phyloP scores from a whole-genome alignment of 2,329 filamentous ascomycete genomes.

The Exophiala sideris region DNA sequence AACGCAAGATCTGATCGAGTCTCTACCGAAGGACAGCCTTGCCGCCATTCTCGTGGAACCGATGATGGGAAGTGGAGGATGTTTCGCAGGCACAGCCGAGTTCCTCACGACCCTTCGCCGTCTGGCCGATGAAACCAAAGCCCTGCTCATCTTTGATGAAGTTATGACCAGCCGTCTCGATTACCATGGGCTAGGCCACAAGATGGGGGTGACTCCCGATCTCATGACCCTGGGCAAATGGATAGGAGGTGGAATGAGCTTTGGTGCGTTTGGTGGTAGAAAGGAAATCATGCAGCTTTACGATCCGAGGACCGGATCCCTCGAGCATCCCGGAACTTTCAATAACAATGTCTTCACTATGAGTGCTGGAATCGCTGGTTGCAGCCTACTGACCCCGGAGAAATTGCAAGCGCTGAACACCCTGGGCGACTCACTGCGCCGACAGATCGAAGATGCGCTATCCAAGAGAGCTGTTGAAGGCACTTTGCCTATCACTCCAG shows the following conservation, averaged over 20 bases:
- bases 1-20: conserved; percentile 44
- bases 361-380: conserved; percentile 49
- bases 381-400: conserved; percentile 24
- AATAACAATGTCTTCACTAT: conserved; percentile 66
- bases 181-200: conserved; percentile 48
- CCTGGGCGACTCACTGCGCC: conserved; percentile 30
- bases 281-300: conserved; percentile 58
- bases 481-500: conserved; percentile 5
- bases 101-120: conserved; percentile 55
- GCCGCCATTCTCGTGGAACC: conserved; percentile 65
- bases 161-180: conserved; percentile 65
- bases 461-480: conserved; percentile 6
- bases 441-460: conserved; percentile 22
- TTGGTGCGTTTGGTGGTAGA: conserved; percentile 64
- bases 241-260: conserved; percentile 63
- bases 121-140: conserved; percentile 48
- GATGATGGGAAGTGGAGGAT: conserved; percentile 63
- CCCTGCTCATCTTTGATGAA: conserved; percentile 66
- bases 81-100: conserved; percentile 47
- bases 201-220: conserved; percentile 50
- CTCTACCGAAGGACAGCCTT: conserved; percentile 40
- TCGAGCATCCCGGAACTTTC: conserved; percentile 62
- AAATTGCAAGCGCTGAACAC: conserved; percentile 29
- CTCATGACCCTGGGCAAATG: conserved; percentile 65
- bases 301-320: conserved; percentile 44